Evolutionary conservation across 2,329 filamentous ascomycete genomes (phyloP).

Genomic region (Grosmannia serpens): DNA sequence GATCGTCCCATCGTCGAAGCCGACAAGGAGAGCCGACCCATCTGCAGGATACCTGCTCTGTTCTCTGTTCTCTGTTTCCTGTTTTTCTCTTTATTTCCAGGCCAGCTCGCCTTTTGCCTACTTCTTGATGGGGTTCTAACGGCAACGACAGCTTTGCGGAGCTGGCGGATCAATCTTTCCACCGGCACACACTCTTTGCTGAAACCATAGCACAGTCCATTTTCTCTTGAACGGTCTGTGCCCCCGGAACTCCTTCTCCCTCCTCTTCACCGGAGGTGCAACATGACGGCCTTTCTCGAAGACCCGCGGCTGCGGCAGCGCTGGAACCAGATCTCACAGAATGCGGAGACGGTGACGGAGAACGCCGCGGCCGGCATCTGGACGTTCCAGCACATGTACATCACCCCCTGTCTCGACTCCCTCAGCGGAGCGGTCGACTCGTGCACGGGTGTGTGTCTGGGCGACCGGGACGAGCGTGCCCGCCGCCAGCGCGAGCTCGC

Average conservation of each 20-base stretch:
- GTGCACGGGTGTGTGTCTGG: conserved; percentile 59
- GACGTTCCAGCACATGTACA: conserved; percentile 75
- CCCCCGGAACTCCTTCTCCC: not conserved
- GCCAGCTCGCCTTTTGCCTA: not conserved
- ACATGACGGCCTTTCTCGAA: conserved; percentile 48
- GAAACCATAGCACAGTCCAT: not conserved
- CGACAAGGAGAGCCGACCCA: not conserved
- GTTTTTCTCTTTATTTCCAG: not conserved
- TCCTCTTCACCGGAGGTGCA: not conserved
- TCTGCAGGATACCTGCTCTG: not conserved
- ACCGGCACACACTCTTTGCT: not conserved
- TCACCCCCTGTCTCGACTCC: conserved; percentile 66
- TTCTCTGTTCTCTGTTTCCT: not conserved
- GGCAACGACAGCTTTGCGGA: not conserved
- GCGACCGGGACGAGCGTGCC: conserved; percentile 61
- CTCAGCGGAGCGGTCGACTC: conserved; percentile 57
- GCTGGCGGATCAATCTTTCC: not conserved
- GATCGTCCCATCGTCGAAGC: not conserved
- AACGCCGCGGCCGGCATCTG: conserved; percentile 86
- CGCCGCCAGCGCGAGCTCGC: conserved; percentile 56
- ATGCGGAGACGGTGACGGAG: conserved; percentile 79
- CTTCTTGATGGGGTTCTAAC: not conserved
- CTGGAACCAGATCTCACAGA: conserved; percentile 78
- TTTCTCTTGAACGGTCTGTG: not conserved
- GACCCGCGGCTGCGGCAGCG: conserved; percentile 87